A percentile compares a stretch with the other conserved stretches of the same genome.
Evolutionary conservation across 495 filamentous ascomycete species (phyloP).

Genomic region (Xylaria scruposa): DNA sequence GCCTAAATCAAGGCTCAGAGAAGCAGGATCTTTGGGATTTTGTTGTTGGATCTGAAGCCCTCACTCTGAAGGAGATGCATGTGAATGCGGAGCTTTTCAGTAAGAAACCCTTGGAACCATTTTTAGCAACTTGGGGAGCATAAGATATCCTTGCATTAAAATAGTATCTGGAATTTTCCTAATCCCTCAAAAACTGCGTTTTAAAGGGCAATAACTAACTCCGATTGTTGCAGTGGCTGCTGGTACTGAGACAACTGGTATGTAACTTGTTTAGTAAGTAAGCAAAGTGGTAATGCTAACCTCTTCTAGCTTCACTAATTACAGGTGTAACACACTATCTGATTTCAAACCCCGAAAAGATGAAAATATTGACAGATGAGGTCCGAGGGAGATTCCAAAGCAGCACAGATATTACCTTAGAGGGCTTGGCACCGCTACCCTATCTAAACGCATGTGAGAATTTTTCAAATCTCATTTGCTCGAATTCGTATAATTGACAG

Average conservation of each 20-base stretch:
- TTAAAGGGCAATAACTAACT: neutral
- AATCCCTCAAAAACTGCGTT: neutral
- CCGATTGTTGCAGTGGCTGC: slow-evolving; percentile 5
- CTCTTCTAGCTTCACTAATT: slow-evolving; percentile 39
- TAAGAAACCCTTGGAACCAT: neutral
- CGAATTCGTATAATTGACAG: neutral
- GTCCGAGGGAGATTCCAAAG: slow-evolving; percentile 54
- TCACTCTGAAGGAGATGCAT: slow-evolving; percentile 24
- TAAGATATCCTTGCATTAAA: neutral
- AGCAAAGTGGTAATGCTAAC: neutral
- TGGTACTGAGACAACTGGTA: slow-evolving; percentile 23
- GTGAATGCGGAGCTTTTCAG: slow-evolving; percentile 22
- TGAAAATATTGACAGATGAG: slow-evolving; percentile 53
- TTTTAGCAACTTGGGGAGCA: neutral
- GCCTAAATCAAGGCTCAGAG: slow-evolving; percentile 1
- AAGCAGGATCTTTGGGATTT: slow-evolving; percentile 21
- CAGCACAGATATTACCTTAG: slow-evolving; percentile 56
- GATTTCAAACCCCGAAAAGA: slow-evolving; percentile 46
- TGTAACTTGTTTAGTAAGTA: too few relatives aligned
- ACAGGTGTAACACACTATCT: slow-evolving; percentile 59
- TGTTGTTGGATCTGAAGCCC: slow-evolving; percentile 6
- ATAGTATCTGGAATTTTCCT: neutral
- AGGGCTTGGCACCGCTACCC: slow-evolving; percentile 49
- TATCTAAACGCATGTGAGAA: slow-evolving; percentile 59
- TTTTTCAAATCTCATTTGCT: neutral